Evolutionary conservation across 495 filamentous ascomycete genomes (phyloP), one percentile per base, ranked within the genome.

Genomic region (Penicillium steckii): DNA sequence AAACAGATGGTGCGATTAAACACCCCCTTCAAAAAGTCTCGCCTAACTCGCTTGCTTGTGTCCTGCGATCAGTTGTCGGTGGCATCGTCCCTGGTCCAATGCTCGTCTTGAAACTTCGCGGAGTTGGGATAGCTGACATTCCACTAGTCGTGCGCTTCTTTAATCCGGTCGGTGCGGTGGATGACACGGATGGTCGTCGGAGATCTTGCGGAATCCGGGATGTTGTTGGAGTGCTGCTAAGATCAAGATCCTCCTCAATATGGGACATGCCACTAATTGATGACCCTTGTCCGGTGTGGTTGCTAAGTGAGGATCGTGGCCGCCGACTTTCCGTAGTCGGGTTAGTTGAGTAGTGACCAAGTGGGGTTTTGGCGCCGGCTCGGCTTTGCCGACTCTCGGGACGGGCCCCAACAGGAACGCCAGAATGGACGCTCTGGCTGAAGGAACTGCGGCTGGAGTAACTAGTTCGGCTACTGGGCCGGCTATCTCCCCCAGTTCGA

Each of bases 311-410:
- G 2, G 76, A 78, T 23, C 76, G 70, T 19, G 74, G 76, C 35
- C 75, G 71, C 22, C 76, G 71, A 41, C 69, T 69, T 48, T 78
- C 76, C 6, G 71, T 72, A 7, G 62, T 70, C 8, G 72, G 73
- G 43, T 72, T 75, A 15, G 65, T 74, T 33, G 71, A 76, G 52
- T 73, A 77, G 51, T 77, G 73, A n/a, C 74, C 74, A 12, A 76
- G 50, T 7, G 87, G 85, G 3, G 89, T 91, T 27, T 87, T 81
- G 12, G 84, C 68, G 3, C 85, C 80, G 5, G 73, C 74, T 25
- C 86, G 79, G 60, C 86, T 90, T 61, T 83, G 79, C 41, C 89
- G 83, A 52, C 88, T 89, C 23, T 90, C 87, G 4, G 85, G 82
- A 41, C 73, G 74, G 48, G 35, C 35, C 10, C 60, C 42, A 53